Evolutionary conservation across 495 filamentous ascomycete genomes (phyloP).

Genomic region (Podospora tetraspora): DNA sequence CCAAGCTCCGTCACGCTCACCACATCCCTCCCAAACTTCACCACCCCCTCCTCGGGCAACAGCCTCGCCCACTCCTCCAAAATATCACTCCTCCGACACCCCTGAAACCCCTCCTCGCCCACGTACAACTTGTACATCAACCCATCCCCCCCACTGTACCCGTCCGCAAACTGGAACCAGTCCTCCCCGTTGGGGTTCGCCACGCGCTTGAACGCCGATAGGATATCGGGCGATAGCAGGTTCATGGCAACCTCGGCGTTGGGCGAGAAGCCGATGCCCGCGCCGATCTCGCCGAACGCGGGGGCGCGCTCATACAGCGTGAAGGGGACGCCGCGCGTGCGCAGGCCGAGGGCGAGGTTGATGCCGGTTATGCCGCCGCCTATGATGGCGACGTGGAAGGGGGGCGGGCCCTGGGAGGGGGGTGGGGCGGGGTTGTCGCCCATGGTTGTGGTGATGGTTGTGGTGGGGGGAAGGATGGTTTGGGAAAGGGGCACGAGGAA

Average conservation of each 20-base stretch:
- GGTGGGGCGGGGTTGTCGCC: background rate
- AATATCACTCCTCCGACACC: constrained; percentile 37
- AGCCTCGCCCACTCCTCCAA: constrained; percentile 39
- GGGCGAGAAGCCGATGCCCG: constrained; percentile 55
- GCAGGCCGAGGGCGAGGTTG: constrained; percentile 50
- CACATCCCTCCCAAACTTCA: constrained; percentile 35
- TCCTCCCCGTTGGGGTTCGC: constrained; percentile 37
- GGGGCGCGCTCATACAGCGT: constrained; percentile 53
- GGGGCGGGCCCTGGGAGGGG: background rate
- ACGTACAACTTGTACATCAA: constrained; percentile 32
- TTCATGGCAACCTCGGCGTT: constrained; percentile 53
- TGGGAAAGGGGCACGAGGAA: background rate
- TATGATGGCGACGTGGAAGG: constrained; percentile 49
- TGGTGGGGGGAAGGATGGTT: background rate
- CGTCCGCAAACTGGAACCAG: constrained; percentile 43
- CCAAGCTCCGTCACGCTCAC: constrained; percentile 10
- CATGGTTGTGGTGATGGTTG: background rate
- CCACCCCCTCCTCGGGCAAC: constrained; percentile 14
- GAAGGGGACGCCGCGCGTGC: constrained; percentile 44
- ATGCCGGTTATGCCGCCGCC: constrained; percentile 59
- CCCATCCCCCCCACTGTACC: constrained; percentile 22
- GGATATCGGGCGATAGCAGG: constrained; percentile 39
- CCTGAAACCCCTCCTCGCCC: constrained; percentile 40
- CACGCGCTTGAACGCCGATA: constrained; percentile 31
- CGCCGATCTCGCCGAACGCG: constrained; percentile 52